Evolutionary conservation across 129 eudicot genomes (phyloP).

Genomic region (Deinandra increscens): DNA sequence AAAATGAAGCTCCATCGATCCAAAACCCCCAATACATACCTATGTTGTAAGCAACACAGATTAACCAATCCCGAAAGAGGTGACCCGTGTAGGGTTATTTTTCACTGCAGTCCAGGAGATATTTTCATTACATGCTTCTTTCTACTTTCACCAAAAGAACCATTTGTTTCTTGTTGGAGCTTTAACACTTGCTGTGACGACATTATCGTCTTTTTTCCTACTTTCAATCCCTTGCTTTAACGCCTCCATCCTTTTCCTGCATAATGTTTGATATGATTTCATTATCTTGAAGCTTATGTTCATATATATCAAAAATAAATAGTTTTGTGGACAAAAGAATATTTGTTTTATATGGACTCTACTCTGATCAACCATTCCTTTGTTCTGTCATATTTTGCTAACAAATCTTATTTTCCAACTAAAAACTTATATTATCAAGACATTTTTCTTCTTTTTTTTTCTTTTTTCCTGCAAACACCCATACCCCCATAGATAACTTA

Average conservation of each 20-base stretch:
- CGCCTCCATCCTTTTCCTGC: conserved; percentile 83
- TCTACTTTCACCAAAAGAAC: conserved; percentile 72
- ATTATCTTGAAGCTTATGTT: not conserved
- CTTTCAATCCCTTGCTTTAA: conserved; percentile 83
- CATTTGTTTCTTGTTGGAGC: conserved; percentile 50
- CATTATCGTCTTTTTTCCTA: conserved; percentile 56
- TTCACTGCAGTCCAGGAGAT: conserved; percentile 1
- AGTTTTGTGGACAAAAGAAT: too few relatives aligned
- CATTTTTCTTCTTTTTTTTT: too few relatives aligned
- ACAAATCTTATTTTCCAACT: too few relatives aligned
- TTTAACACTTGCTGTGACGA: conserved; percentile 29
- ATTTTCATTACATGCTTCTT: not conserved
- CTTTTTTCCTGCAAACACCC: too few relatives aligned
- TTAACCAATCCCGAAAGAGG: not conserved
- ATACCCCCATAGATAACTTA: too few relatives aligned
- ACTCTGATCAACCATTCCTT: too few relatives aligned
- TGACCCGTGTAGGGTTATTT: conserved; percentile 5
- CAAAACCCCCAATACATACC: not conserved
- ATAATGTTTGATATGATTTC: not conserved
- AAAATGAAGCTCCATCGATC: conserved; percentile 3
- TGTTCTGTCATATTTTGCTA: too few relatives aligned
- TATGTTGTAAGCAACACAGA: not conserved
- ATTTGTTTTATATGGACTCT: too few relatives aligned
- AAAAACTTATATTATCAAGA: too few relatives aligned
- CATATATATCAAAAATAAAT: too few relatives aligned